Base-by-base conservation (phyloP, 805 yeast genomes). In the Tetrapisispora phaffii region DNA sequence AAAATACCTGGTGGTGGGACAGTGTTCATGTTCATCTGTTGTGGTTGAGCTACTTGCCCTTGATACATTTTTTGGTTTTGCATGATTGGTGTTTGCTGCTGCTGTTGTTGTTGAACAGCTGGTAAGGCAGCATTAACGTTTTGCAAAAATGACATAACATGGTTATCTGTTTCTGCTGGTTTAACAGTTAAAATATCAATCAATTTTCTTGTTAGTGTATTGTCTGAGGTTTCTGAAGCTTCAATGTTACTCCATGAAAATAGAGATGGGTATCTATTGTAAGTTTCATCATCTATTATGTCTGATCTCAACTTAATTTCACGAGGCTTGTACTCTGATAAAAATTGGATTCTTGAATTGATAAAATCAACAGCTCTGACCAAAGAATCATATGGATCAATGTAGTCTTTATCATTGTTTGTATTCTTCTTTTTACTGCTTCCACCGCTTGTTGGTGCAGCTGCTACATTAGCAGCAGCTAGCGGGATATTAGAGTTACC, bases 321-420 rank as follows among this genome's bases (percentile, higher is more conserved):
- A 58, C 63, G 36, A 60, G 62, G 41, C 59, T 67, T 22, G 66
- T 63, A 52, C 65, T 62, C 19, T 51, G 63, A 56, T 56, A 79
- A 64, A 23, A 65, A 58, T 22, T 68, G 66, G 24, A 75, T 58
- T 21, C 75, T 68, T 33, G 72, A 72, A 40, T 75, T 79, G 48
- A 76, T 63, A 48, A 76, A 74, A 43, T 66, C 62, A 5, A 67
- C 62, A 5, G 79, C 75, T 31, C 71, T 60, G 29, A 65, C 63
- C 44, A 73, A 69, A 31, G 75, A 68, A 49, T 75, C 80, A 41
- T 60, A 62, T 23, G 63, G 65, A 59, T 75, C 79, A 10, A 71
- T 67, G 47, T 68, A 59, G 38, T 62, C 60, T 8, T 61, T 54
- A 41, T 62, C 68, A 36, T 57, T 63, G 44, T 63, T 59, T n/a